Conservation (phyloP, 805 yeast species). For the Lipomyces chichibuensis region DNA sequence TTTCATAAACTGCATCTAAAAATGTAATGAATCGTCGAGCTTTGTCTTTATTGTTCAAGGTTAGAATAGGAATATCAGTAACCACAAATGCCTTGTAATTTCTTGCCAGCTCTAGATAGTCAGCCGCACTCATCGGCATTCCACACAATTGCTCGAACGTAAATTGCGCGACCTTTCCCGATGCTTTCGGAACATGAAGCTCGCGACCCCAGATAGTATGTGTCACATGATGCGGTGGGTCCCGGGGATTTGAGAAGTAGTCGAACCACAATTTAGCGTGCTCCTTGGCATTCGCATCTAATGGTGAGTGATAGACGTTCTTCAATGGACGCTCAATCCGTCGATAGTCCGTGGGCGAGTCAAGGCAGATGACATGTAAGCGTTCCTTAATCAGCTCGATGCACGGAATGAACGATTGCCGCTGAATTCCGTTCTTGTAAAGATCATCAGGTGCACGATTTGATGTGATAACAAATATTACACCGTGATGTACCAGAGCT, state of each 20-base stretch:
- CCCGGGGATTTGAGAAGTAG: constrained; percentile 61
- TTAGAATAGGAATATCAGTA: constrained; percentile 87
- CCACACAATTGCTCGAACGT: constrained; percentile 88
- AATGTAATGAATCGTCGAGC: constrained; percentile 93
- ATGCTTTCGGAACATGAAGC: constrained; percentile 70
- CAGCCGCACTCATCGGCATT: constrained; percentile 87
- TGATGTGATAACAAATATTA: constrained; percentile 88
- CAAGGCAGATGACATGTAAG: constrained; percentile 75
- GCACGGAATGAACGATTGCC: constrained; percentile 90
- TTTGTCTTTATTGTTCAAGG: constrained; percentile 76
- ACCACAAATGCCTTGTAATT: constrained; percentile 78
- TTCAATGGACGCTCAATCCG: constrained; percentile 82
- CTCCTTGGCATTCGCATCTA: constrained; percentile 56
- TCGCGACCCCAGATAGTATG: constrained; percentile 85
- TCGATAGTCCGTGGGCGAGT: constrained; percentile 93
- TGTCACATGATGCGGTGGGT: constrained; percentile 42
- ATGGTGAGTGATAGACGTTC: constrained; percentile 75
- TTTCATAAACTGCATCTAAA: constrained; percentile 93
- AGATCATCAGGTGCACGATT: constrained; percentile 94
- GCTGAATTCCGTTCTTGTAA: constrained; percentile 90
- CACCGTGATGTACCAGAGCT: constrained; percentile 66
- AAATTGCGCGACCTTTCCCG: constrained; percentile 85
- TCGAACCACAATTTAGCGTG: constrained; percentile 80
- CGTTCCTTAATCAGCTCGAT: constrained; percentile 74
- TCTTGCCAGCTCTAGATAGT: constrained; percentile 80